Evolutionary conservation across 2,329 filamentous ascomycete species (phyloP).

Genomic region (Botrytis sinoallii): DNA sequence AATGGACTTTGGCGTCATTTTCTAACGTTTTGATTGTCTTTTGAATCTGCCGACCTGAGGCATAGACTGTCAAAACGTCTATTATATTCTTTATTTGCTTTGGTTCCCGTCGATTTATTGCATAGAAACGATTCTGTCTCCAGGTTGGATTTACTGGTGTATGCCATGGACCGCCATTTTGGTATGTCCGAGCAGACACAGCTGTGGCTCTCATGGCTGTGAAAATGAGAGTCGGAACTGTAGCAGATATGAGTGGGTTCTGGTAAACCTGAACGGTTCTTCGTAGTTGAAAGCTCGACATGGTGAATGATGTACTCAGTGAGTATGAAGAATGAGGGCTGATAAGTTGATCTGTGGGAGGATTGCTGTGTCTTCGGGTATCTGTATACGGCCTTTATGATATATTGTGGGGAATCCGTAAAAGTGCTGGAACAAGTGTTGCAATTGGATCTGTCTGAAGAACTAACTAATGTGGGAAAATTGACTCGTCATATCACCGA

Average conservation of each 20-base stretch:
- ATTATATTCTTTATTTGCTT: neutral
- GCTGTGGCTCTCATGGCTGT: neutral
- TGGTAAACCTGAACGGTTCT: neutral
- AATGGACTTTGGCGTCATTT: neutral
- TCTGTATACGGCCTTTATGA: neutral
- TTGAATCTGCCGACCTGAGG: neutral
- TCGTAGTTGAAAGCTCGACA: neutral
- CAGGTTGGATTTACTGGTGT: neutral
- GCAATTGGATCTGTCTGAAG: neutral
- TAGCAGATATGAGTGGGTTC: neutral
- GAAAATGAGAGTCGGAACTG: neutral
- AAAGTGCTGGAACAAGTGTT: neutral
- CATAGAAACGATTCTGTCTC: neutral
- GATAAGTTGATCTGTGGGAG: neutral
- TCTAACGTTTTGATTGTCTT: neutral
- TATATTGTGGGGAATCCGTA: neutral
- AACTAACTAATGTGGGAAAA: neutral
- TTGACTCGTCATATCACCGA: neutral
- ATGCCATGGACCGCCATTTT: neutral
- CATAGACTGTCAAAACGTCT: neutral
- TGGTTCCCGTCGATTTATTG: neutral
- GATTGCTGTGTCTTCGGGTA: neutral
- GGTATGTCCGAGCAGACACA: neutral
- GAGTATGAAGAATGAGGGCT: neutral
- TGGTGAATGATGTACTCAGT: neutral